A percentile compares a stretch with the other conserved stretches of the same genome.
These are phyloP conservation scores for Achaetomiella virescens DNA, from an alignment of 495 filamentous ascomycete species.

Conservation along the genomic window DNA sequence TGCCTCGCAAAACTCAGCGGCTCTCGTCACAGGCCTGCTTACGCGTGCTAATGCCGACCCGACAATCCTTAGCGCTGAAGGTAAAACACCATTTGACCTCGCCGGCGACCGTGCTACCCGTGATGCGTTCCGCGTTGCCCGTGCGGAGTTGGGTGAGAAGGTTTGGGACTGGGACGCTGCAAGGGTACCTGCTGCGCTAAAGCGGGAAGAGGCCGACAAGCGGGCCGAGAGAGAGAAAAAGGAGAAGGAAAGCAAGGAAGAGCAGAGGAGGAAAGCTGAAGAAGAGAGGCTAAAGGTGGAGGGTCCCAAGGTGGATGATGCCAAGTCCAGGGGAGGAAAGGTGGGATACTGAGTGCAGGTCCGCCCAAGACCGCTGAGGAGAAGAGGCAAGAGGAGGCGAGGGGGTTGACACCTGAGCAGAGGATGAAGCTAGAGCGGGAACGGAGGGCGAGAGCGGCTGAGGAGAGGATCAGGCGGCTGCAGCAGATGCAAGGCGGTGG, in stretches of 20 bases:
- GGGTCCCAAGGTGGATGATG: slow-evolving; percentile 35
- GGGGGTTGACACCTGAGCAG: slow-evolving; percentile 81
- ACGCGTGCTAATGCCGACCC: slow-evolving; percentile 71
- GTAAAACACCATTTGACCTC: slow-evolving; percentile 77
- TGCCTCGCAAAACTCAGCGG: slow-evolving; percentile 64
- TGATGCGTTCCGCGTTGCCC: slow-evolving; percentile 86
- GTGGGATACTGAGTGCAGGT: slow-evolving; percentile 42
- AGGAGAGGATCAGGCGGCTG: slow-evolving; percentile 73
- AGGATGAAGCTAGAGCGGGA: slow-evolving; percentile 73
- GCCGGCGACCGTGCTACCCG: slow-evolving; percentile 79
- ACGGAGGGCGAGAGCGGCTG: slow-evolving; percentile 74
- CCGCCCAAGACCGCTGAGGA: slow-evolving; percentile 64
- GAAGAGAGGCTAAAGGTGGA: slow-evolving; percentile 55
- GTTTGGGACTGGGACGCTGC: slow-evolving; percentile 76
- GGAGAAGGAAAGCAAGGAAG: slow-evolving; percentile 54
- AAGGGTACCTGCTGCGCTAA: slow-evolving; percentile 62
- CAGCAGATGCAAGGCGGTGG: slow-evolving; percentile 27
- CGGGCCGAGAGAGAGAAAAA: slow-evolving; percentile 59
- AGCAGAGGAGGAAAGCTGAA: slow-evolving; percentile 58
- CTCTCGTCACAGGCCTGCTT: slow-evolving; percentile 70
- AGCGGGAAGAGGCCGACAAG: slow-evolving; percentile 59
- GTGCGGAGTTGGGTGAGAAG: slow-evolving; percentile 69
- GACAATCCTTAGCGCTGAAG: slow-evolving; percentile 58
- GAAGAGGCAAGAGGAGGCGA: slow-evolving; percentile 70
- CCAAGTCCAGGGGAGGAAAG: slow-evolving; percentile 29